Percentiles rank a stretch among this genome's conserved stretches.
Conservation (phyloP, 2,329 filamentous ascomycete species). For the Ophiocordyceps robertsii region DNA sequence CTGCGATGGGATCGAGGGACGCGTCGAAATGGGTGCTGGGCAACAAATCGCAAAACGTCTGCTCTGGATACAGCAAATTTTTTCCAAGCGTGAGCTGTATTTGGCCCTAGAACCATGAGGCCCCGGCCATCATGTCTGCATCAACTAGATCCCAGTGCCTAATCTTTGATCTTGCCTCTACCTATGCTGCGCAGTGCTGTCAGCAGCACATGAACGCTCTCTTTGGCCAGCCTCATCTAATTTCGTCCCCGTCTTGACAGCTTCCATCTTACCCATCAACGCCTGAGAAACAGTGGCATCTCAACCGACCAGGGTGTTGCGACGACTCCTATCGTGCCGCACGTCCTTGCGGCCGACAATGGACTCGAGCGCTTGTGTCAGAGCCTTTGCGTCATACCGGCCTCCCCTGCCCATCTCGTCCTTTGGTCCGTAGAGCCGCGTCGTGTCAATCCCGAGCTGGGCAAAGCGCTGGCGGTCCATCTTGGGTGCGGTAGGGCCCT, state of each 20-base stretch:
- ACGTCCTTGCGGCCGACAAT: conserved; percentile 49
- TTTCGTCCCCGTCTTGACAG: too few species aligned
- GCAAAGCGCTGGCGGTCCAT: conserved; percentile 55
- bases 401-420: conserved; percentile 27
- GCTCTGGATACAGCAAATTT: too few species aligned
- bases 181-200: too few species aligned
- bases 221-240: neutral
- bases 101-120: too few species aligned
- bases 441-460: conserved; percentile 59
- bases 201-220: too few species aligned
- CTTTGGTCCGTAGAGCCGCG: conserved; percentile 62
- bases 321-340: conserved; percentile 22
- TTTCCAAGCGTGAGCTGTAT: too few species aligned
- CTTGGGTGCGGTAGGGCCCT: conserved; percentile 53
- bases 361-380: conserved; percentile 63
- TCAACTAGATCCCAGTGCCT: too few species aligned
- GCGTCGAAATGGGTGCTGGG: neutral
- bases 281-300: neutral
- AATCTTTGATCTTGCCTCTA: too few species aligned
- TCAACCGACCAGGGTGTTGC: conserved; percentile 28
- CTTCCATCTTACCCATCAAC: too few species aligned
- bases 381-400: conserved; percentile 62
- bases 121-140: too few species aligned
- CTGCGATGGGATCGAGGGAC: neutral
- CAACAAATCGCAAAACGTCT: too few species aligned